These are phyloP conservation scores for Danielozyma ontarioensis DNA, from an alignment of 805 yeast genomes.

Conservation along the genomic window DNA sequence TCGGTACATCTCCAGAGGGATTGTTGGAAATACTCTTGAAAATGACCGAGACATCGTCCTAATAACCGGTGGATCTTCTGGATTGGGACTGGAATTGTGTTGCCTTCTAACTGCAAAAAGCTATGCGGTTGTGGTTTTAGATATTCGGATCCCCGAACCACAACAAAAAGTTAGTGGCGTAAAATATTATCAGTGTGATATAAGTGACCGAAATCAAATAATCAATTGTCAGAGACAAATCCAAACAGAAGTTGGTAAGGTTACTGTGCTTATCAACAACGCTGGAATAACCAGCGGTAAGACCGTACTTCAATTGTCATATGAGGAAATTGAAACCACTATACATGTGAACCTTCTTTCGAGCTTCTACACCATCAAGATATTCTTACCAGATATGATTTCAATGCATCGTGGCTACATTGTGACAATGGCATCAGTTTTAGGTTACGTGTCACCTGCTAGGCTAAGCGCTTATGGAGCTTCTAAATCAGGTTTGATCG, in stretches of 20 bases:
- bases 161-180: conserved; percentile 36
- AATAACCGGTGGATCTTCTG: conserved; percentile 81
- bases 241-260: conserved; percentile 45
- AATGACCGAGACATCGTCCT: conserved; percentile 56
- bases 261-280: conserved; percentile 73
- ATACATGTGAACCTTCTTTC: conserved; percentile 68
- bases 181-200: conserved; percentile 64
- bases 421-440: conserved; percentile 75
- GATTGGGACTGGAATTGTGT: conserved; percentile 69
- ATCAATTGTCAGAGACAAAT: conserved; percentile 35
- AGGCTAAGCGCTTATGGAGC: conserved; percentile 83
- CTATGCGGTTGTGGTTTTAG: conserved; percentile 62
- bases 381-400: conserved; percentile 72
- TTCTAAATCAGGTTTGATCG: conserved; percentile 79
- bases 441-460: conserved; percentile 85
- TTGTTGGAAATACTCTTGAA: conserved; percentile 51
- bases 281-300: conserved; percentile 73
- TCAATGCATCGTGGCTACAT: conserved; percentile 60
- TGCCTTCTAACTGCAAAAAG: conserved; percentile 35
- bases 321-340: conserved; percentile 56
- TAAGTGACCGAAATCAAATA: conserved; percentile 48
- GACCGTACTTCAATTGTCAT: conserved; percentile 47
- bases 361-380: conserved; percentile 62
- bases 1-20: conserved; percentile 26
- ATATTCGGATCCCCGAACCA: conserved; percentile 40